phyloP scores from a whole-genome alignment of 495 filamentous ascomycete genomes.

The Bryoglossum gracile region DNA sequence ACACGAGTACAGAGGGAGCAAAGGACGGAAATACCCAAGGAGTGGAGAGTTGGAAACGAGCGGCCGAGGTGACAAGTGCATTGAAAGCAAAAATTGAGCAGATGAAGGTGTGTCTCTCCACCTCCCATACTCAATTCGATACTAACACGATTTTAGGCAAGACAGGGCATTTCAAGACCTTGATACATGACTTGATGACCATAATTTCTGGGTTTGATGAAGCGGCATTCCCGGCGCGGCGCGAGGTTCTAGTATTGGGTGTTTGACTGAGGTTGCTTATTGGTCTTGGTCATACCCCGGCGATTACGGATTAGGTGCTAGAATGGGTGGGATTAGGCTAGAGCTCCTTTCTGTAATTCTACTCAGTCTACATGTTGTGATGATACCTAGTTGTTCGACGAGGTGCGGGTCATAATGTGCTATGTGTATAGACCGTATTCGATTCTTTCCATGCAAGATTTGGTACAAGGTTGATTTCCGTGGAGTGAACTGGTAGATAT shows the following conservation, averaged over 20 bases:
- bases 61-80: constrained; percentile 97
- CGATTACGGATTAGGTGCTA: too few relatives aligned
- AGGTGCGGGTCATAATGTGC: too few relatives aligned
- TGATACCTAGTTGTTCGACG: too few relatives aligned
- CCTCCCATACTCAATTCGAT: not conserved
- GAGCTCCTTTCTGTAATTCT: too few relatives aligned
- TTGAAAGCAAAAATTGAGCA: constrained; percentile 92
- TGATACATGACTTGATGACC: not conserved
- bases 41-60: constrained; percentile 93
- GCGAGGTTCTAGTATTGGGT: not conserved
- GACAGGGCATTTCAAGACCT: constrained; percentile 24
- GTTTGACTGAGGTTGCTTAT: too few relatives aligned
- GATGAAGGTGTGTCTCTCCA: constrained; percentile 44
- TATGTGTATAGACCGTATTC: too few relatives aligned
- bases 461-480: too few relatives aligned
- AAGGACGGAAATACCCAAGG: constrained; percentile 41
- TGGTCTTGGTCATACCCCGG: too few relatives aligned
- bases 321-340: too few relatives aligned
- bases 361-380: too few relatives aligned
- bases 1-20: constrained; percentile 24
- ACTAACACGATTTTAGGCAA: constrained; percentile 14
- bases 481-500: too few relatives aligned
- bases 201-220: not conserved
- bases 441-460: too few relatives aligned
- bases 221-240: not conserved